Base-by-base conservation (phyloP, 2,329 filamentous ascomycete species). In the Colletotrichum scovillei region DNA sequence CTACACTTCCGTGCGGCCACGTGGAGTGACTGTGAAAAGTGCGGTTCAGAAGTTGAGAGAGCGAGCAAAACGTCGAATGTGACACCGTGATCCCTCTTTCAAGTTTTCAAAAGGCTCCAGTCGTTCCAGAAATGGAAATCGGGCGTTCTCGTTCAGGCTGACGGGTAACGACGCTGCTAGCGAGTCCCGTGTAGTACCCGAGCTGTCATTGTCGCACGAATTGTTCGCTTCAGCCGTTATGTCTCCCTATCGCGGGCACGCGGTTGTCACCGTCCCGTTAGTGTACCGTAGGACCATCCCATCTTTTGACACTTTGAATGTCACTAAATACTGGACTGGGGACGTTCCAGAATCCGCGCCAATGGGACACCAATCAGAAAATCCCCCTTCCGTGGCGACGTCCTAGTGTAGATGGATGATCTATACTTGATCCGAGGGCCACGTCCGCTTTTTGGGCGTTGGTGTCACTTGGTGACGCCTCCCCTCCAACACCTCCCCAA, bases 1-100 rank as follows among this genome's bases (percentile, higher is more conserved):
- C 49, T 52, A 4, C 35, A 32, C 46, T 73, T 65, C 60, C 60
- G 71, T 66, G 67, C 60, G 56, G 56, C 71, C 71, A 71, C 67
- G 67, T 65, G 69, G 65, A 68, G 58, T 62, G 53, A 60, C 30
- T 62, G 30, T 30, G 32, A n/a, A 28, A 49, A 68, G 60, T 46
- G 30, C 49, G n/a, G 30, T 26, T 26, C n/a, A 58, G 26, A 38
- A 52, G 28, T 49, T 22, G 42, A 22, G 42, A 49, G 42, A 49
- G 42, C 42, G 42, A 49, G 42, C 42, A 32, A 63, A 55, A 69
- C 16, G 32, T 55, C 42, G 30, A 49, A 49, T 26, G 35, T 30
- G 59, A 49, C 26, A 11, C 19, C 42, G 59, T 19, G 26, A 22
- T 49, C n/a, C 35, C 53, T 28, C 53, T 26, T 56, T 26, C 53